phyloP scores from a whole-genome alignment of 2,329 filamentous ascomycete species.

The Chaetothyriales sp. region DNA sequence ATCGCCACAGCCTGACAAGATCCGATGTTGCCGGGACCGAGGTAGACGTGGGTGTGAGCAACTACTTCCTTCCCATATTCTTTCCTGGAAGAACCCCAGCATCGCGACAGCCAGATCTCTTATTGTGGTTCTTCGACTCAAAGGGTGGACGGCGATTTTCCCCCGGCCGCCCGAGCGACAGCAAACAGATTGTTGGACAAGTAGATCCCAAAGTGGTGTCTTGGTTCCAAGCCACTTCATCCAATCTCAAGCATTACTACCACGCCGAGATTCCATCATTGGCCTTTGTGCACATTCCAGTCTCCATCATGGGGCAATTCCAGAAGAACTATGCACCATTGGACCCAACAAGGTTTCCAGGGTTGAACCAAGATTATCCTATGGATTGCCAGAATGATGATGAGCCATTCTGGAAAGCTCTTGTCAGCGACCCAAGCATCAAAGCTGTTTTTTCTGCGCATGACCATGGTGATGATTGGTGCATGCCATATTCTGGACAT shows the following conservation, averaged over 20 bases:
- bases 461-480: slow-evolving; percentile 50
- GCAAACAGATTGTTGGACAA: slow-evolving; percentile 27
- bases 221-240: slow-evolving; percentile 30
- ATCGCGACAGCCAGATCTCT: slow-evolving; percentile 23
- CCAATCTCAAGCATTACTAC: slow-evolving; percentile 19
- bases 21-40: slow-evolving; percentile 25
- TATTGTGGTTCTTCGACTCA: slow-evolving; percentile 62
- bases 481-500: slow-evolving; percentile 27
- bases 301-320: slow-evolving; percentile 27
- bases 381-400: slow-evolving; percentile 24
- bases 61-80: slow-evolving; percentile 41
- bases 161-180: slow-evolving; percentile 14
- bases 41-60: slow-evolving; percentile 31
- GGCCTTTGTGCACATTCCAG: slow-evolving; percentile 42
- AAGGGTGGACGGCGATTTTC: slow-evolving; percentile 40
- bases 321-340: slow-evolving; percentile 29
- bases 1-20: slow-evolving; percentile 27
- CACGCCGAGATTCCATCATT: slow-evolving; percentile 32
- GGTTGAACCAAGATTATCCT: slow-evolving; percentile 31
- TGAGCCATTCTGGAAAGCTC: slow-evolving; percentile 43
- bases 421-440: slow-evolving; percentile 40
- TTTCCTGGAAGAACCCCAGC: slow-evolving; percentile 24
- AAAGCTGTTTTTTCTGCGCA: slow-evolving; percentile 49
- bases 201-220: slow-evolving; percentile 30
- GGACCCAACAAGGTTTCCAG: slow-evolving; percentile 28